These are phyloP conservation scores for Mallotus nudiflorus DNA, from an alignment of 345 rosid genomes.

Conservation along the genomic window DNA sequence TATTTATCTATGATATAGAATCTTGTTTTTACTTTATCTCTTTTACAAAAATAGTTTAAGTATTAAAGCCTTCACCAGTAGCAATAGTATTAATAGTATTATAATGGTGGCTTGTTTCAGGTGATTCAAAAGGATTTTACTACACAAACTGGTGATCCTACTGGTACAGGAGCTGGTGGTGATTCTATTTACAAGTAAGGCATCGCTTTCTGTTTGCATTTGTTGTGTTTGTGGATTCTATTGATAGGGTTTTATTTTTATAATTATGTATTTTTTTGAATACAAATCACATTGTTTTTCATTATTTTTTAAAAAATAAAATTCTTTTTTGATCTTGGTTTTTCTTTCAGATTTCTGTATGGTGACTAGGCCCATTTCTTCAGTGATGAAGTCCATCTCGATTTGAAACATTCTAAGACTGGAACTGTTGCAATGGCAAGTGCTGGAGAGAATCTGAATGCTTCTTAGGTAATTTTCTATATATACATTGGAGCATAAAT, in stretches of 20 bases:
- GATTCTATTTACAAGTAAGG: constrained; percentile 87
- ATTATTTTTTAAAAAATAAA: too few species aligned
- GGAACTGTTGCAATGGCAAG: constrained; percentile 97
- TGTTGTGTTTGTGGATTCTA: background rate
- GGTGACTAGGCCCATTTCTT: constrained; percentile 95
- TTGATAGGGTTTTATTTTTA: background rate
- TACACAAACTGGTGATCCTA: constrained; percentile 79
- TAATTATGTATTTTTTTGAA: background rate
- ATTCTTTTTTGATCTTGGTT: background rate
- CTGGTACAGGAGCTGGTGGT: constrained; percentile 81
- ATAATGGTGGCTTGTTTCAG: constrained; percentile 83
- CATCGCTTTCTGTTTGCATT: background rate
- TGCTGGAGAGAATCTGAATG: constrained; percentile 93
- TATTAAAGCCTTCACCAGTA: too few species aligned
- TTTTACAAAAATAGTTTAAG: too few species aligned
- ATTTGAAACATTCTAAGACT: constrained; percentile 76
- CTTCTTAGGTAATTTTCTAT: constrained; percentile 70
- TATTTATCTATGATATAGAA: too few species aligned
- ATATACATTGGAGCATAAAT: too few species aligned
- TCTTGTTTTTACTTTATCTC: too few species aligned
- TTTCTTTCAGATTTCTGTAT: constrained; percentile 57
- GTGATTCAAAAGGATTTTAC: constrained; percentile 90
- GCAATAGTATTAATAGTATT: too few species aligned
- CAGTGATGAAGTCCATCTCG: constrained; percentile 78
- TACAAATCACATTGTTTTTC: too few species aligned